These are phyloP conservation scores for Astrocystis sublimbata DNA, from an alignment of 495 filamentous ascomycete genomes.

Conservation along the genomic window DNA sequence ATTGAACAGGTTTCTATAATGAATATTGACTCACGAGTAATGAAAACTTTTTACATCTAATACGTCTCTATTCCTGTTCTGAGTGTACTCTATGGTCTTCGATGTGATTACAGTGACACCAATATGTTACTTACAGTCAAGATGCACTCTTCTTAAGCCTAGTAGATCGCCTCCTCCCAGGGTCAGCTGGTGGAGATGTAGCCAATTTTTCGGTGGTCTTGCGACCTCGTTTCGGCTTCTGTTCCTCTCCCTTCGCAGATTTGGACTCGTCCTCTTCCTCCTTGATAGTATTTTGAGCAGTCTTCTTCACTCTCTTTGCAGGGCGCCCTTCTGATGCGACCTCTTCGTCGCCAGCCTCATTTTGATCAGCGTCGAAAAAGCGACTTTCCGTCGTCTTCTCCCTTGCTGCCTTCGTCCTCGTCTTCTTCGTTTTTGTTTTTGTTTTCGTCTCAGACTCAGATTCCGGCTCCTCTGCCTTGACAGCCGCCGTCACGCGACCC, in stretches of 20 bases:
- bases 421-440: too few relatives aligned
- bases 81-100: neutral
- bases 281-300: conserved; percentile 18
- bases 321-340: conserved; percentile 18
- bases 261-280: conserved; percentile 13
- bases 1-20: neutral
- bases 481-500: conserved; percentile 32
- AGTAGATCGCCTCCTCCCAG: conserved; percentile 39
- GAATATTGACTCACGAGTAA: neutral
- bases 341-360: neutral
- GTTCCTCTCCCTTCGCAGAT: conserved; percentile 1
- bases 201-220: neutral
- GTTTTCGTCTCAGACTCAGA: conserved; percentile 27
- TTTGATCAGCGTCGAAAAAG: conserved; percentile 17
- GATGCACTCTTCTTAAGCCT: conserved; percentile 39
- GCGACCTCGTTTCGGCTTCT: conserved; percentile 4
- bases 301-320: conserved; percentile 30
- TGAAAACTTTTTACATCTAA: neutral
- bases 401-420: too few relatives aligned
- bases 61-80: neutral
- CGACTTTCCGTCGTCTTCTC: conserved; percentile 17
- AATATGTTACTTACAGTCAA: too few relatives aligned
- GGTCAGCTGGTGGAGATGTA: conserved; percentile 1
- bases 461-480: conserved; percentile 37
- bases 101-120: neutral